Base-by-base conservation (phyloP, 768 basidiomycete genomes). In the Termitomyces sp. region DNA sequence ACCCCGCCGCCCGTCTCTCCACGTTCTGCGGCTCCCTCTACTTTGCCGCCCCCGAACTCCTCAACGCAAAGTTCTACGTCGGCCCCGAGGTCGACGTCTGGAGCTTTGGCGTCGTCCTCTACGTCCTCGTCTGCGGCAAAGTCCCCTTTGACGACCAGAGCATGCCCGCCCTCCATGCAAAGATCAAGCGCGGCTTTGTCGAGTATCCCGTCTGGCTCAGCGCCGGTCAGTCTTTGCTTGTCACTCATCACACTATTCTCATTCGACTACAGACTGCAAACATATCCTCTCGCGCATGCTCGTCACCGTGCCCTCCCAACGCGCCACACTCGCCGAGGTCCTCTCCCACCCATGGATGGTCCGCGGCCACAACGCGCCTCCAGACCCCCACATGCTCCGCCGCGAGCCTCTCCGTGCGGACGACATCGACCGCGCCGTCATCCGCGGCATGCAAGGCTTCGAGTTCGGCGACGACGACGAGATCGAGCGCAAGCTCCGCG, bases 141-240 rank as follows among this genome's bases (percentile, higher is more conserved):
- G 97, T 99, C 3, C 96, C 97, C 0, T 98, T 99, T 69, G 97
- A 99, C 67, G 97, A 99, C 70, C 94, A 98, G 73, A 95, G 90
- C 70, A 99, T 98, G 97, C 96, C 97, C 2, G 97, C 97, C 0
- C 76, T 99, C 55, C 97, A 98, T 70, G 97, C 97, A 27, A 99
- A 98, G 77, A 99, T 99, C 74, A 99, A 99, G 73, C 86, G 95
- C 5, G 96, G 97, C 0, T 75, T 95, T 42, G 95, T 98, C 34
- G 97, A 99, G 68, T 98, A 98, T 68, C 96, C 96, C 0, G 91
- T 91, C 2, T 99, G 97, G 97, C 78, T 98, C 16, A 95, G 91
- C 65, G 84, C 90, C 63, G 94, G 93, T 94, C 70, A 67, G 86
- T 48, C 0, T 8, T 31, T n/a, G 16, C 15, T 42, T 41, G 15